Conservation (phyloP, 139 green algal genomes). For the Yamagishiella unicocca region DNA sequence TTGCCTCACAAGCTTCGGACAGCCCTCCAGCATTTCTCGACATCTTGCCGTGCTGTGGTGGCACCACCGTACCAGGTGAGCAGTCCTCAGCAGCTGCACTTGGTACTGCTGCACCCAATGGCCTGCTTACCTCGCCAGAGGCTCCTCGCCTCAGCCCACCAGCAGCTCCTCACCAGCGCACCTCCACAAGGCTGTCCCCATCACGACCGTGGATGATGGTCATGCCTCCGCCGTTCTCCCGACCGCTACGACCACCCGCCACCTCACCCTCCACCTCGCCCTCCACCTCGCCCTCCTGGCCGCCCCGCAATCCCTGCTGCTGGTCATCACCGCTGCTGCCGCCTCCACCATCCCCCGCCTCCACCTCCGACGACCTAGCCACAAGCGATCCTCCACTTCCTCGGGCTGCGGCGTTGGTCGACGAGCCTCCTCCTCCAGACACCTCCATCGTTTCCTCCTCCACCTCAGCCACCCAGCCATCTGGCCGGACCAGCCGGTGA, state of each 20-base stretch:
- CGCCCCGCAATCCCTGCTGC: background rate
- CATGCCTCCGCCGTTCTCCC: background rate
- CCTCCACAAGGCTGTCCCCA: slow-evolving; percentile 3
- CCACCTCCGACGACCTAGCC: background rate
- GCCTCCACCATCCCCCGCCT: background rate
- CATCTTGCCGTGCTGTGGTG: too few relatives aligned
- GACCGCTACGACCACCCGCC: background rate
- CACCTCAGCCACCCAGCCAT: slow-evolving; percentile 25
- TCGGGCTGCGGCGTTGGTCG: too few relatives aligned
- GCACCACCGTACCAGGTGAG: too few relatives aligned
- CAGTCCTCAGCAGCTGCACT: too few relatives aligned
- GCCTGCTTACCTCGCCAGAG: too few relatives aligned
- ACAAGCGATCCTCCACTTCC: too few relatives aligned
- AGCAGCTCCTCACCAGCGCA: slow-evolving; percentile 14
- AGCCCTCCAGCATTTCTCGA: too few relatives aligned
- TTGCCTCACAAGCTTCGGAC: too few relatives aligned
- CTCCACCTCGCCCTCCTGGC: background rate
- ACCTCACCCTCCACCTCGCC: background rate
- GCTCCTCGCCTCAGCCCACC: too few relatives aligned
- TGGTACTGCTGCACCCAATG: too few relatives aligned
- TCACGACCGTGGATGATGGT: background rate
- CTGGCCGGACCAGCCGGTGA: slow-evolving; percentile 18
- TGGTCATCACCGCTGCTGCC: background rate
- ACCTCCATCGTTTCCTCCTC: slow-evolving; percentile 40
- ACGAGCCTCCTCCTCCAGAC: slow-evolving; percentile 2